Conservation (phyloP, 1,139 yeast genomes). For the Zygoascus hellenicus region DNA sequence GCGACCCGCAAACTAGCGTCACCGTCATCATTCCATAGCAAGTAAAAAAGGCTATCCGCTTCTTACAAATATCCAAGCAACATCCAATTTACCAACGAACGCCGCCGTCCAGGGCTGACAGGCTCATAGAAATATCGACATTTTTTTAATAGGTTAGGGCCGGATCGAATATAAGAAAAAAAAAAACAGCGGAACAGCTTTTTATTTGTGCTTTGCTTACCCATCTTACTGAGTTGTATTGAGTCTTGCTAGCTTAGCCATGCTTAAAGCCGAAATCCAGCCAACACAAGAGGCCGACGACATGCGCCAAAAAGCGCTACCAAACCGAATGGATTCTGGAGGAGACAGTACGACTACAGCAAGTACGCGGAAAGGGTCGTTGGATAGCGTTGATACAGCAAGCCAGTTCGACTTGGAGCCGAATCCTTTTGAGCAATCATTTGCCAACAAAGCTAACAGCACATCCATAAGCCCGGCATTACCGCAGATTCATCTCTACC, state of each 20-base stretch:
- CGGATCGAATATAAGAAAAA: too few species aligned
- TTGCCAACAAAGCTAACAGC: constrained; percentile 52
- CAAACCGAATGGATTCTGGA: neutral
- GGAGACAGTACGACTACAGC: neutral
- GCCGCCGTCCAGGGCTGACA: neutral
- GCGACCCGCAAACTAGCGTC: too few species aligned
- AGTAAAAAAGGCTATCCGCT: too few species aligned
- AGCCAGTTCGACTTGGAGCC: constrained; percentile 70
- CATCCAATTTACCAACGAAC: neutral
- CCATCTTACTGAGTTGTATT: too few species aligned
- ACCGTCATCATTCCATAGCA: too few species aligned
- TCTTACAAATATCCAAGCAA: neutral
- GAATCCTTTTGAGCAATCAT: constrained; percentile 92
- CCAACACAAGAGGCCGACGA: too few species aligned
- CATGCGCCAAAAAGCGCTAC: too few species aligned
- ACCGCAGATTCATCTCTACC: neutral
- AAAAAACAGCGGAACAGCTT: too few species aligned
- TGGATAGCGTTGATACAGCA: constrained; percentile 1
- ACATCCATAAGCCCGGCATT: constrained; percentile 8
- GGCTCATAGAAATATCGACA: neutral
- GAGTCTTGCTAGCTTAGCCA: too few species aligned
- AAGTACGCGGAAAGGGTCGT: neutral
- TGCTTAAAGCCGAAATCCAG: too few species aligned
- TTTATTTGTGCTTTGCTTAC: too few species aligned
- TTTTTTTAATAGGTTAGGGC: too few species aligned